Conservation (phyloP, 768 basidiomycete genomes). For the Suillus cothurnatus region DNA sequence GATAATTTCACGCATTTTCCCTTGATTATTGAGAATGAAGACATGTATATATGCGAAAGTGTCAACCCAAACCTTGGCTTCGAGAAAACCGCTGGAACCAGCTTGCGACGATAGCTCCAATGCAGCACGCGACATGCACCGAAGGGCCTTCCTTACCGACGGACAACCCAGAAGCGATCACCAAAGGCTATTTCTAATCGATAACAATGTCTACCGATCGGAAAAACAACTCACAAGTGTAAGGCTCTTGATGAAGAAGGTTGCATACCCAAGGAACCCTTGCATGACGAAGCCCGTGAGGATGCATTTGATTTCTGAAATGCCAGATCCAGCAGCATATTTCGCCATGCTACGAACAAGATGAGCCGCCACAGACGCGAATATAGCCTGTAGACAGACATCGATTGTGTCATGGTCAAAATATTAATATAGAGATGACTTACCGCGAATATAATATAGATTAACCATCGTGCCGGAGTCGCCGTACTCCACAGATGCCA, state of each 20-base stretch:
- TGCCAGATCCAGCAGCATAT: constrained; percentile 97
- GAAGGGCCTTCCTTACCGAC: constrained; percentile 99
- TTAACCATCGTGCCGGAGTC: constrained; percentile 71
- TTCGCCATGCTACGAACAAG: constrained; percentile 87
- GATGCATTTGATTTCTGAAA: constrained; percentile 98
- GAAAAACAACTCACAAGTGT: constrained; percentile 66
- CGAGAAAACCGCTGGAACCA: constrained; percentile 79
- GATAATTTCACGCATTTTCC: constrained; percentile 86
- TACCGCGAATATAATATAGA: constrained; percentile 90
- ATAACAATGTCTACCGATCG: constrained; percentile 1
- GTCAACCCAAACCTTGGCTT: constrained; percentile 71
- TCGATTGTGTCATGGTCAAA: constrained; percentile 3
- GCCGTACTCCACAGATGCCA: constrained; percentile 91
- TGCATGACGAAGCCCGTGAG: constrained; percentile 97
- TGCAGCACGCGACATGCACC: constrained; percentile 95
- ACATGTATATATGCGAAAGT: constrained; percentile 2
- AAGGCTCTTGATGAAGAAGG: constrained; percentile 91
- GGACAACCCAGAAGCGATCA: constrained; percentile 95
- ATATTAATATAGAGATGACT: constrained; percentile 32
- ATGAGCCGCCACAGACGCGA: constrained; percentile 87
- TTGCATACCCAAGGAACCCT: constrained; percentile 87
- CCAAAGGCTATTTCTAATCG: constrained; percentile 70
- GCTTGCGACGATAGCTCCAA: constrained; percentile 88
- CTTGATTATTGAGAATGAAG: constrained; percentile 36
- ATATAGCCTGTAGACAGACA: constrained; percentile 54